Evolutionary conservation across 768 basidiomycete species (phyloP), one percentile per base, ranked within the genome.

Genomic region (Kwoniella europaea): DNA sequence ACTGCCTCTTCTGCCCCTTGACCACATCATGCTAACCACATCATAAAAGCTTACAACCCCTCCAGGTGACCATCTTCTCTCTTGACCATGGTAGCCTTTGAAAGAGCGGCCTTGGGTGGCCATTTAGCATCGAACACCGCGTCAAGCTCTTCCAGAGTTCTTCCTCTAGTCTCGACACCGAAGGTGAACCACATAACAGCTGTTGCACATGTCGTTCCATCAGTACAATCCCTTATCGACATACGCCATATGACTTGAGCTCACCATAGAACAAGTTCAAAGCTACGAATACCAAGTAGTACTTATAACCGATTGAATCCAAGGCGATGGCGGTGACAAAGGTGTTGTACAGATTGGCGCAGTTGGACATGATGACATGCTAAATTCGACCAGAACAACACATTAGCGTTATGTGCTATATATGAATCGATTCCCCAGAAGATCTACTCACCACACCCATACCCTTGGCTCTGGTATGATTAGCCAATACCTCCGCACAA

Each of bases 381-480:
- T 46, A 20, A 52, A 10, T 16, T 15, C 1, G 24, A 52, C 42
- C 22, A 6, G 29, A 18, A n/a, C 54, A n/a, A 55, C 50, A 35
- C 18, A 53, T 24, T 24, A 44, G 24, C 42, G 35, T 16, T 10
- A 43, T 60, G 29, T 60, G 42, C 20, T 13, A 22, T 55, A 16
- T 0, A n/a, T 35, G 42, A 35, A 9, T 50, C 54, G 52, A 63
- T 13, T 53, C n/a, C 15, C 9, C 20, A 16, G 5, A 58, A 58
- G n/a, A 20, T n/a, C 60, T 59, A 29, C 75, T 86, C 71, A 83
- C 88, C 84, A 88, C 75, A 9, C 88, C 88, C 86, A 89, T 88
- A 64, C 88, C 88, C 78, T 89, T 89, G 3, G 88, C 88, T 56
- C 88, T 86, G 35, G 88, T 86, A 56, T 87, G 88, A 65, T 87